These are phyloP conservation scores for Cerrena zonata DNA, from an alignment of 1,284 basidiomycete species.

Conservation along the genomic window DNA sequence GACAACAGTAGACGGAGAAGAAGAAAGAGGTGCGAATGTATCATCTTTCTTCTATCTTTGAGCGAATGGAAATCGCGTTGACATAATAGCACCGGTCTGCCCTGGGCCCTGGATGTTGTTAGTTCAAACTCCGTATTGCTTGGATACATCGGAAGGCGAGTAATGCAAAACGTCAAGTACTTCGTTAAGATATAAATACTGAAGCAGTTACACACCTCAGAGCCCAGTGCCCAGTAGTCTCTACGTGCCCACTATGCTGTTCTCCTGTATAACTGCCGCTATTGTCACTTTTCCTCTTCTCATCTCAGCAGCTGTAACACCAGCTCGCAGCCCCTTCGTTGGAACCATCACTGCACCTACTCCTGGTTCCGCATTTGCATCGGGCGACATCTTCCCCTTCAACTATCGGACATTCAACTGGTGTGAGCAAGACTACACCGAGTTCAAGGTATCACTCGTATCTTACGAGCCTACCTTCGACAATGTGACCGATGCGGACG, in stretches of 20 bases:
- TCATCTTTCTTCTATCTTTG: no score
- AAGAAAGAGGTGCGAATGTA: no score
- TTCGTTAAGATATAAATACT: no score
- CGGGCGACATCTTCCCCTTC: not conserved
- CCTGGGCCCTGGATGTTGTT: no score
- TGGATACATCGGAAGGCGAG: no score
- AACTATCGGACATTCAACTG: not conserved
- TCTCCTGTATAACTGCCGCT: not conserved
- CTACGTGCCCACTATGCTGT: not conserved
- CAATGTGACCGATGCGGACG: not conserved
- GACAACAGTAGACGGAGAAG: no score
- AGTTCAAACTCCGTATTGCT: no score
- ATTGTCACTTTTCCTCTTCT: not conserved
- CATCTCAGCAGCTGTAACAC: not conserved
- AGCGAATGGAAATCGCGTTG: no score
- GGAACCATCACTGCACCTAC: not conserved
- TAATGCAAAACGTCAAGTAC: no score
- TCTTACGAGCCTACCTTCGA: not conserved
- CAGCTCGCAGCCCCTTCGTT: not conserved
- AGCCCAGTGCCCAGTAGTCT: no score
- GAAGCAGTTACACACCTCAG: no score
- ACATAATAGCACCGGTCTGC: no score
- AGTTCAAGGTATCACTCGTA: not conserved
- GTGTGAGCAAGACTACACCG: slow-evolving; percentile 1
- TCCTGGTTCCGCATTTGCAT: not conserved